Evolutionary conservation across 805 yeast genomes (phyloP).

Genomic region (Candida vaughaniae): DNA sequence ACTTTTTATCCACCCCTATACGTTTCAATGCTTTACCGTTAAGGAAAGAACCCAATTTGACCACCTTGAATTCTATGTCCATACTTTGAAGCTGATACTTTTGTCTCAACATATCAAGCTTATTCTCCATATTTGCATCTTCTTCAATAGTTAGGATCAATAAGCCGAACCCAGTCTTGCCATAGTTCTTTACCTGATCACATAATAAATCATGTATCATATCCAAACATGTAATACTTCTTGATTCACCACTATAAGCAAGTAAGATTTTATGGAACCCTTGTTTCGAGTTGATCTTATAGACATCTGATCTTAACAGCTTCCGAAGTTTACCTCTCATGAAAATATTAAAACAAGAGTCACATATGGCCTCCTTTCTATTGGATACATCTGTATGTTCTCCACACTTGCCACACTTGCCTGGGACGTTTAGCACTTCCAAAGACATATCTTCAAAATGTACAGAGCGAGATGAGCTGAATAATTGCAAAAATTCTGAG

Average conservation of each 20-base stretch:
- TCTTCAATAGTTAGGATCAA: constrained; percentile 52
- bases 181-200: constrained; percentile 62
- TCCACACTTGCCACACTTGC: constrained; percentile 52
- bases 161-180: constrained; percentile 65
- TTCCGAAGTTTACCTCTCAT: constrained; percentile 78
- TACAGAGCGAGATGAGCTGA: constrained; percentile 5
- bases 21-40: constrained; percentile 6
- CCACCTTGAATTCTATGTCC: neutral
- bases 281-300: constrained; percentile 52
- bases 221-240: constrained; percentile 70
- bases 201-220: constrained; percentile 57
- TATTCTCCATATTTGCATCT: neutral
- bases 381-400: constrained; percentile 42
- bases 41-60: constrained; percentile 1
- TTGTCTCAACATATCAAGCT: constrained; percentile 1
- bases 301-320: constrained; percentile 69
- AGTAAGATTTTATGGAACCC: constrained; percentile 49
- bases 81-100: neutral
- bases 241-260: constrained; percentile 63
- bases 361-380: constrained; percentile 66
- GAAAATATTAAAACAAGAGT: constrained; percentile 66
- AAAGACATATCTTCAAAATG: constrained; percentile 10
- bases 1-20: constrained; percentile 11
- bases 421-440: constrained; percentile 1
- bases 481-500: too few species aligned